Evolutionary conservation across 2,329 filamentous ascomycete genomes (phyloP), one percentile per base, ranked within the genome.

Genomic region (Paecilomyces dactylethromorphus): DNA sequence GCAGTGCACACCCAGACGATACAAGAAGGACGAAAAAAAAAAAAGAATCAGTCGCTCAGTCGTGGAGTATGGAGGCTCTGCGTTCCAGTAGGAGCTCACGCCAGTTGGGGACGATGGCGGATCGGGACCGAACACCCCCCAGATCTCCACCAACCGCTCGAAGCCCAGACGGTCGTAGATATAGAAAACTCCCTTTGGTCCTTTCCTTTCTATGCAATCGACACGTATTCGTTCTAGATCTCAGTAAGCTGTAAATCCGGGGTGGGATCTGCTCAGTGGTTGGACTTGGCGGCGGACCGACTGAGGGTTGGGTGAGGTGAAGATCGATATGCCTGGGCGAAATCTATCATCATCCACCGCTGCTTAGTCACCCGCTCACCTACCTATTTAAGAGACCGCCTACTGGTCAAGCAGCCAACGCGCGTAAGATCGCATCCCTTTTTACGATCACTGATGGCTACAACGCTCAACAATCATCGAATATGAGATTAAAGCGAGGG

Each of bases 281-380:
- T 22, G 33, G 49, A 39, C 35, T 55, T 29, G 29, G 15, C 39
- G 56, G 55, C 29, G 51, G 55, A 54, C 26, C 53, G 59, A 58
- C 61, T 56, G 70, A 69, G 67, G 62, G 67, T 66, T 71, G 65
- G 65, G 63, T 66, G 68, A 71, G 71, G 71, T 70, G 68, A 69
- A 72, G 68, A 71, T 73, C 60, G 62, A 58, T 65, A 63, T 70
- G 62, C 54, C 65, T 65, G 69, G 70, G 72, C 68, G 71, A 74
- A 73, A 72, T 73, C 68, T 64, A 64, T 68, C 69, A 65, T 67
- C 58, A 59, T 64, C 63, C 21, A 63, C 63, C 60, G 56, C 55
- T 31, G 69, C 66, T 74, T 69, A 74, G 70, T 74, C 67, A 74
- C 64, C 66, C 18, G 7, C 11, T 18, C 33, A 52, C 57, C 58